Conservation (phyloP, 2,329 filamentous ascomycete genomes). For the Juglanconis oblonga region DNA sequence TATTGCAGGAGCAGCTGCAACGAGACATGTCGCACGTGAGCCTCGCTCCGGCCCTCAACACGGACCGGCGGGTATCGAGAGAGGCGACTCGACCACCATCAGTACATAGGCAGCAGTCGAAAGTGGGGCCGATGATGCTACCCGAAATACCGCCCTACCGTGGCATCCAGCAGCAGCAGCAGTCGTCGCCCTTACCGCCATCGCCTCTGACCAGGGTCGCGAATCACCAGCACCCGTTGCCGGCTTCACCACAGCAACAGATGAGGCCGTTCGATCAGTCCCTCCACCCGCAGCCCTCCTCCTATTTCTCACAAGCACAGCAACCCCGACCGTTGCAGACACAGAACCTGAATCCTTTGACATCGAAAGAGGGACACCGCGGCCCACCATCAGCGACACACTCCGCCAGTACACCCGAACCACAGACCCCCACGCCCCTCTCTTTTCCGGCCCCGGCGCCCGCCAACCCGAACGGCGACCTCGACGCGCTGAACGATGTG, state of each 20-base stretch:
- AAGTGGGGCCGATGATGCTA: conserved; percentile 39
- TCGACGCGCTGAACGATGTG: conserved; percentile 86
- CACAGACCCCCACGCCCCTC: conserved; percentile 25
- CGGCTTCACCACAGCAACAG: conserved; percentile 19
- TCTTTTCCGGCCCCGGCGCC: conserved; percentile 58
- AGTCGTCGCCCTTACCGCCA: conserved; percentile 22
- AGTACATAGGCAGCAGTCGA: conserved; percentile 33
- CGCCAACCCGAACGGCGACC: conserved; percentile 60
- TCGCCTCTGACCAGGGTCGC: conserved; percentile 19
- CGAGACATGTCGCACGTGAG: conserved; percentile 59
- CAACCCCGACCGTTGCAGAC: conserved; percentile 18
- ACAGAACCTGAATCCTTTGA: conserved; percentile 11
- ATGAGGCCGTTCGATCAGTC: conserved; percentile 21
- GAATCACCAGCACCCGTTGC: conserved; percentile 21
- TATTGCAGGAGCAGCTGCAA: conserved; percentile 59
- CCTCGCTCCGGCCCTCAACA: conserved; percentile 37
- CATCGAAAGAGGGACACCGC: conserved; percentile 16
- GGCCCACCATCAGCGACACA: conserved; percentile 10
- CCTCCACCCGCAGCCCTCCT: conserved; percentile 23
- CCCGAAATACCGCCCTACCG: conserved; percentile 56
- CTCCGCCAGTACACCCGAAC: conserved; percentile 16
- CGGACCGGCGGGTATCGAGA: conserved; percentile 14
- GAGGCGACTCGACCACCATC: conserved; percentile 12
- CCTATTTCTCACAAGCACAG: conserved; percentile 10
- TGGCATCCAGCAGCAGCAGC: conserved; percentile 31